Evolutionary conservation across 2,329 filamentous ascomycete genomes (phyloP).

Genomic region (Exophiala dermatitidis): DNA sequence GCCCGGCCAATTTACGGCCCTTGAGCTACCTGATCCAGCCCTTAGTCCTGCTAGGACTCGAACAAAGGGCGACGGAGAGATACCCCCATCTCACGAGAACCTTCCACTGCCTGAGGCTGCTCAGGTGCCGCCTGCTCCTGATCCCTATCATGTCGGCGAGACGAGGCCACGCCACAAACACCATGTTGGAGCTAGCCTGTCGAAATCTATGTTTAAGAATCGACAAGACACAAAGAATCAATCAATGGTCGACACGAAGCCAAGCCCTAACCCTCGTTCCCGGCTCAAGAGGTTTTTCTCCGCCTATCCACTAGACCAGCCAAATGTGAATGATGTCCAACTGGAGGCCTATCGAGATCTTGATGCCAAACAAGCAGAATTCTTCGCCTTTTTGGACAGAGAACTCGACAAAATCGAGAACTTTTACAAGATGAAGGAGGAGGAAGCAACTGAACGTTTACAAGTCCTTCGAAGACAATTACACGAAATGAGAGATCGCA

Average conservation of each 20-base stretch:
- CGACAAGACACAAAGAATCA: slow-evolving; percentile 6
- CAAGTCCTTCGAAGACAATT: slow-evolving; percentile 70
- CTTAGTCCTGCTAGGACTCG: slow-evolving; percentile 37
- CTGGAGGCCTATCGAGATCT: slow-evolving; percentile 56
- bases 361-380: slow-evolving; percentile 69
- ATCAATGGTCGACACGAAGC: slow-evolving; percentile 23
- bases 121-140: slow-evolving; percentile 12
- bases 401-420: slow-evolving; percentile 86
- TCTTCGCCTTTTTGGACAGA: slow-evolving; percentile 73
- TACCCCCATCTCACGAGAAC: neutral
- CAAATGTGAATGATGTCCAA: slow-evolving; percentile 42
- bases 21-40: slow-evolving; percentile 58
- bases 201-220: slow-evolving; percentile 16
- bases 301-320: slow-evolving; percentile 31
- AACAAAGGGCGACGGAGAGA: neutral
- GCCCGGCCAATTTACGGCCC: slow-evolving; percentile 37
- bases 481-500: slow-evolving; percentile 83
- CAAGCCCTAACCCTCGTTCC: slow-evolving; percentile 30
- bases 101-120: slow-evolving; percentile 14
- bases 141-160: slow-evolving; percentile 21
- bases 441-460: slow-evolving; percentile 69
- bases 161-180: slow-evolving; percentile 7
- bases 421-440: slow-evolving; percentile 84
- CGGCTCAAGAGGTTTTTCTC: slow-evolving; percentile 37
- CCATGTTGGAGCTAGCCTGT: slow-evolving; percentile 11